These are phyloP conservation scores for Epichloe festucae DNA, from an alignment of 2,329 filamentous ascomycete species.

Conservation along the genomic window DNA sequence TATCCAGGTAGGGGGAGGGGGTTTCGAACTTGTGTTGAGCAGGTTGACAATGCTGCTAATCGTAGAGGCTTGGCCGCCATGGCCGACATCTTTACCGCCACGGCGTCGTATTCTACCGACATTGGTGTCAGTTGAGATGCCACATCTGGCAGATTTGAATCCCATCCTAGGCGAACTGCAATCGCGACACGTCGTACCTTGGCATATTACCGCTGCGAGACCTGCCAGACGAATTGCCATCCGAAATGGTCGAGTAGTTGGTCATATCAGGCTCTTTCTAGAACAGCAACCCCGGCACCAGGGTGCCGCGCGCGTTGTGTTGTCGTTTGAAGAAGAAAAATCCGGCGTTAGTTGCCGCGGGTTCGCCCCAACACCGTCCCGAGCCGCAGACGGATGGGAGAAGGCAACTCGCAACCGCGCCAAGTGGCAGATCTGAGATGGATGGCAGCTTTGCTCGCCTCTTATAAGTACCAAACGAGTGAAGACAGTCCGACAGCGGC, in stretches of 20 bases:
- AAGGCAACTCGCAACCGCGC: not conserved
- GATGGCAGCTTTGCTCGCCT: not conserved
- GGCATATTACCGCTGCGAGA: constrained; percentile 32
- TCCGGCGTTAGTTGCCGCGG: too few species aligned
- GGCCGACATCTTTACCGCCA: constrained; percentile 57
- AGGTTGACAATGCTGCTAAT: constrained; percentile 88
- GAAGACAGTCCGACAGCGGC: not conserved
- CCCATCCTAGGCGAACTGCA: not conserved
- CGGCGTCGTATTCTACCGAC: constrained; percentile 40
- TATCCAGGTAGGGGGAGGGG: constrained; percentile 3
- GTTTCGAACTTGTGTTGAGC: constrained; percentile 73
- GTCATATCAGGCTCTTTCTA: constrained; percentile 30
- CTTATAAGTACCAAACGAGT: not conserved
- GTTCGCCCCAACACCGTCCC: not conserved
- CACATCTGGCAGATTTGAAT: not conserved
- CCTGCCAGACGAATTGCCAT: constrained; percentile 28
- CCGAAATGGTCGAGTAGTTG: constrained; percentile 39
- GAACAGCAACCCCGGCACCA: constrained; percentile 2
- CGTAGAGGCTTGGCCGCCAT: constrained; percentile 67
- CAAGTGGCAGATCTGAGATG: not conserved
- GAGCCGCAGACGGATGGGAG: not conserved
- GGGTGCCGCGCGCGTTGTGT: constrained; percentile 2
- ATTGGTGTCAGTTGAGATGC: constrained; percentile 2
- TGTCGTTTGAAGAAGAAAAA: not conserved
- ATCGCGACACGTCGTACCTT: constrained; percentile 23